Evolutionary conservation across 1,284 basidiomycete genomes (phyloP), one percentile per base, ranked within the genome.

Genomic region (Puccinia polysora): DNA sequence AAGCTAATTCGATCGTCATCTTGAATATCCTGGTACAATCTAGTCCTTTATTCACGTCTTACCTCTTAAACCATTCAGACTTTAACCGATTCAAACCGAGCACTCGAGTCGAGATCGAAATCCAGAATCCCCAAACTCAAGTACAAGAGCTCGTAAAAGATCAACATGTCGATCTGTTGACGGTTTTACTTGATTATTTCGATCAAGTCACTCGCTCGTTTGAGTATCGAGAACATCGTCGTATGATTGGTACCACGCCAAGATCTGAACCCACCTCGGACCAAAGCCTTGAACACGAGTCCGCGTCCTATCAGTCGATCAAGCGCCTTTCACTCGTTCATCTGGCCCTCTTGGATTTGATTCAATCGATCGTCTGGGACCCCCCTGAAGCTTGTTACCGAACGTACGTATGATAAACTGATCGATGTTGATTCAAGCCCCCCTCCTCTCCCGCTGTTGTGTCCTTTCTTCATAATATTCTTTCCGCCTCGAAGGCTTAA

Each of bases 311-410:
- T 25, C 18, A 2, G 10, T 50, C 49, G 7, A 20, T 20, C n/a
- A 20, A 6, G 20, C n/a, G 8, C 49, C 49, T 18, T 6, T 25
- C n/a, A 7, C 49, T 50, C 28, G 18, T 55, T 10, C 60, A 49
- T 34, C 14, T 23, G 14, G 52, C 49, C 5, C 20, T 55, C 1
- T 40, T 67, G n/a, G 53, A 56, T 25, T 30, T 67, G 5, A 18
- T 67, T 25, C 36, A 43, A 4, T n/a, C 43, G n/a, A 8, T 67
- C 18, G 32, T 58, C 32, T 67, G 65, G 65, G 65, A 56, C 30
- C 65, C 65, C 30, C 40, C 65, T 32, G 65, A 67, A 38, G 52
- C 52, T n/a, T 56, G 65, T 47, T 38, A 67, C n/a, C 28, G 25
- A 4, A 49, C 10, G 60, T 63, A 63, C 25, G 60, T 63, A 14